A percentile compares a stretch with the other conserved stretches of the same genome.
Evolutionary conservation across 768 basidiomycete species (phyloP).

Genomic region (Lactarius sp.): DNA sequence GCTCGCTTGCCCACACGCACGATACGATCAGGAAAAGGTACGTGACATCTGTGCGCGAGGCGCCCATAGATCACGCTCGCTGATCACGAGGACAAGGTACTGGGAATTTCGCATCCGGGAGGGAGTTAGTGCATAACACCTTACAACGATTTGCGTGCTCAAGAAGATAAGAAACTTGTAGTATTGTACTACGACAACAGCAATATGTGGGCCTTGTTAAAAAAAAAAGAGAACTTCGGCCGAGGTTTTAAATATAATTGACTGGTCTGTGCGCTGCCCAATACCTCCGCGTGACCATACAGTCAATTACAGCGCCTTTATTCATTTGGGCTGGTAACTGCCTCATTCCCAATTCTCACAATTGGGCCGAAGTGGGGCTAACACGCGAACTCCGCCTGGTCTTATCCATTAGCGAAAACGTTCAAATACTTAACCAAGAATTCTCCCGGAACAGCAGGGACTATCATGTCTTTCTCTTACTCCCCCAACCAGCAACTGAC

Average conservation of each 20-base stretch:
- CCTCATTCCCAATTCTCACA: constrained; percentile 17
- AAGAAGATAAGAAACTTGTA: background rate
- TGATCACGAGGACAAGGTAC: constrained; percentile 44
- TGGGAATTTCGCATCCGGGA: constrained; percentile 72
- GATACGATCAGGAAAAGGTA: constrained; percentile 78
- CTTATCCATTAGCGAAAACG: background rate
- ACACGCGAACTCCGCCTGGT: constrained; percentile 2
- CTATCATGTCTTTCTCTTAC: background rate
- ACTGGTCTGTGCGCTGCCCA: background rate
- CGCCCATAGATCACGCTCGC: constrained; percentile 19
- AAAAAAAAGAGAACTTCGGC: background rate
- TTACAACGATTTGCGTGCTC: background rate
- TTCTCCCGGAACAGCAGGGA: background rate
- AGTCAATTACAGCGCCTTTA: constrained; percentile 13
- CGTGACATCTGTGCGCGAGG: constrained; percentile 27
- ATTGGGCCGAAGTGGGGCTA: constrained; percentile 1
- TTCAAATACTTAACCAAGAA: constrained; percentile 4
- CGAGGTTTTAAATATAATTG: background rate
- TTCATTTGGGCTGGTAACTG: constrained; percentile 3
- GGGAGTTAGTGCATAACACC: constrained; percentile 28
- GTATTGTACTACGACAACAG: constrained; percentile 2
- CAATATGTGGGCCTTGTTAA: too few species aligned
- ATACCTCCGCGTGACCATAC: constrained; percentile 1
- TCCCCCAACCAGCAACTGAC: background rate
- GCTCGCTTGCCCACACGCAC: constrained; percentile 57